Evolutionary conservation across 306 rosid genomes (phyloP), one percentile per base, ranked within the genome.

Genomic region (Pachyrhizus erosus): DNA sequence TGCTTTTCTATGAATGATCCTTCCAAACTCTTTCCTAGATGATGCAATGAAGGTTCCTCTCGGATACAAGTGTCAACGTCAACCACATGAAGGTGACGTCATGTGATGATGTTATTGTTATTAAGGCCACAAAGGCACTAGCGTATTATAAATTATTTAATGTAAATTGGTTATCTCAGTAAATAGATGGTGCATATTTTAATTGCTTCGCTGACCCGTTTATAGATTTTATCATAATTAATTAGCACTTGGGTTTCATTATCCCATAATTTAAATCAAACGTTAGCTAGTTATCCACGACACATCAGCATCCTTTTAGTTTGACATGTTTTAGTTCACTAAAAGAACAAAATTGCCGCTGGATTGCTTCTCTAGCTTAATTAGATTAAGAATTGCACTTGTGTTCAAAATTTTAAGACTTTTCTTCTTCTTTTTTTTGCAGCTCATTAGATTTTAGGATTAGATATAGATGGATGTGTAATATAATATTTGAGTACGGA

Each of bases 1-100:
- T 49, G 73, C 72, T 70, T 81, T 75, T 64, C 86, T 67, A 3
- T 48, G 52, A 31, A 57, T 20, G 85, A 83, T 74, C 80, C 54
- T 90, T 86, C 94, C 70, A 62, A 13, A 67, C 85, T 83, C 80
- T 54, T 90, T 88, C 92, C 77, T 58, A 49, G 83, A 70, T 23
- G 79, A 40, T 81, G 61, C 86, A 39, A n/a, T 13, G 95, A 86
- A 88, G 79, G 70, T 85, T 88, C 90, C 76, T 69, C 62, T 5
- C 3, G 17, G 3, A 26, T 18, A 27, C 82, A 86, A 81, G 82
- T 80, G 91, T 75, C 87, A 7, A 61, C 23, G 0, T 37, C 24
- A 31, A 6, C 9, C 9, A 7, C n/a, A 31, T 37, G 10, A 18
- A 11, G 14, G 1, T 84, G 78, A 79, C 58, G 81, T 83, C 89